Percentiles rank a stretch among this genome's conserved stretches.
Evolutionary conservation across 1,284 basidiomycete genomes (phyloP).

Genomic region (Puccinia coronata): DNA sequence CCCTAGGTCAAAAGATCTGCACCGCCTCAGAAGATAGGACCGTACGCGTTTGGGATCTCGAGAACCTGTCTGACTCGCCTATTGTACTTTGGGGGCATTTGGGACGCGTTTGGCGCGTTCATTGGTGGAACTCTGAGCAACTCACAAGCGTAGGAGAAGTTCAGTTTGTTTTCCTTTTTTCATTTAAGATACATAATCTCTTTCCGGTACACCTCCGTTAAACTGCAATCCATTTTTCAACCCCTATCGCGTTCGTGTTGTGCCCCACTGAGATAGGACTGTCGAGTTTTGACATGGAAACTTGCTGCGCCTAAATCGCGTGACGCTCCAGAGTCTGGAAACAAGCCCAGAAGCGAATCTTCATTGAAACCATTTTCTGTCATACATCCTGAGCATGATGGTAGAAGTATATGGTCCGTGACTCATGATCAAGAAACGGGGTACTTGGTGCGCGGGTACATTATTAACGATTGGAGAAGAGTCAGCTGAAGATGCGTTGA

Average conservation of each 20-base stretch:
- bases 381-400: slow-evolving; percentile 1
- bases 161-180: not conserved
- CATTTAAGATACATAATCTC: not conserved
- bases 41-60: slow-evolving; percentile 18
- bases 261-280: not conserved
- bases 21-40: slow-evolving; percentile 24
- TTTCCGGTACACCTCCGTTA: not conserved
- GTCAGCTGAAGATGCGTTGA: not conserved
- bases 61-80: not conserved
- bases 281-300: slow-evolving; percentile 22
- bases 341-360: not conserved
- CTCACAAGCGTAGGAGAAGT: slow-evolving; percentile 25
- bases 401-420: slow-evolving; percentile 9
- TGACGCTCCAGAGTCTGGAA: not conserved
- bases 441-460: not conserved
- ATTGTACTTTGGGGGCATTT: slow-evolving; percentile 11
- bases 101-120: slow-evolving; percentile 15
- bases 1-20: not conserved
- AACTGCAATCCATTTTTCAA: not conserved
- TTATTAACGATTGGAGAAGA: not conserved
- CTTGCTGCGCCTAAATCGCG: not conserved
- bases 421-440: slow-evolving; percentile 14
- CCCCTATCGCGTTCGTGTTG: not conserved
- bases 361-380: not conserved
- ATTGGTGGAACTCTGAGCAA: slow-evolving; percentile 27